phyloP scores from a whole-genome alignment of 2,329 filamentous ascomycete genomes.

The Monosporascus sp. region DNA sequence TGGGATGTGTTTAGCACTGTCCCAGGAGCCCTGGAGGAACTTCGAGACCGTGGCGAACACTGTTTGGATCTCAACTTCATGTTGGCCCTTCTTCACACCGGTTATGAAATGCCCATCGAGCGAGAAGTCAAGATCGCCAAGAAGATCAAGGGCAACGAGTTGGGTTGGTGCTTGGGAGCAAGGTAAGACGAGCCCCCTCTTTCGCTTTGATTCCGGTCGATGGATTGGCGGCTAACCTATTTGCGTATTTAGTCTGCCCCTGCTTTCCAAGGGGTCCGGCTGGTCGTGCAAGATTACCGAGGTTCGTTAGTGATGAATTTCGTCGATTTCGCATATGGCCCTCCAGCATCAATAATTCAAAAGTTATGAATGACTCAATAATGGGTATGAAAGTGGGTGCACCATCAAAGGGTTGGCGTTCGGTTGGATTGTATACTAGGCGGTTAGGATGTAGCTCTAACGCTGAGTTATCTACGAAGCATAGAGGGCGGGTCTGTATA shows the following conservation, averaged over 20 bases:
- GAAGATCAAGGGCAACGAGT: constrained; percentile 95
- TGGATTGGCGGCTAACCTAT: constrained; percentile 30
- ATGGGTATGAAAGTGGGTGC: not conserved
- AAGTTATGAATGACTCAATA: not conserved
- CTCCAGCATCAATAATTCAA: constrained; percentile 4
- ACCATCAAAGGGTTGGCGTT: constrained; percentile 1
- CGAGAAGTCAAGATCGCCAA: constrained; percentile 97
- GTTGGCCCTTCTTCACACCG: constrained; percentile 85
- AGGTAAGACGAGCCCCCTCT: constrained; percentile 54
- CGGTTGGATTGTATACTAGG: constrained; percentile 2
- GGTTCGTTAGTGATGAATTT: constrained; percentile 47
- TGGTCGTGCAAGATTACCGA: constrained; percentile 86
- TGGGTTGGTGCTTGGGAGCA: constrained; percentile 96
- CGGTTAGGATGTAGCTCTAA: not conserved
- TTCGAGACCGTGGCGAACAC: constrained; percentile 77
- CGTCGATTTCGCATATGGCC: not conserved
- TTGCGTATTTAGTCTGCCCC: constrained; percentile 59
- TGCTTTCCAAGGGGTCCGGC: constrained; percentile 74
- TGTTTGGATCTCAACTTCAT: constrained; percentile 97
- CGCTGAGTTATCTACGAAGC: not conserved
- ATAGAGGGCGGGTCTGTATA: not conserved
- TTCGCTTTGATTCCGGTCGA: not conserved
- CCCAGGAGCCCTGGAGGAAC: constrained; percentile 72
- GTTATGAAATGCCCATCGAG: constrained; percentile 96
- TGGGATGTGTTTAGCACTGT: constrained; percentile 81